These are phyloP conservation scores for Corinectria fuckeliana DNA, from an alignment of 2,329 filamentous ascomycete genomes.

Conservation along the genomic window DNA sequence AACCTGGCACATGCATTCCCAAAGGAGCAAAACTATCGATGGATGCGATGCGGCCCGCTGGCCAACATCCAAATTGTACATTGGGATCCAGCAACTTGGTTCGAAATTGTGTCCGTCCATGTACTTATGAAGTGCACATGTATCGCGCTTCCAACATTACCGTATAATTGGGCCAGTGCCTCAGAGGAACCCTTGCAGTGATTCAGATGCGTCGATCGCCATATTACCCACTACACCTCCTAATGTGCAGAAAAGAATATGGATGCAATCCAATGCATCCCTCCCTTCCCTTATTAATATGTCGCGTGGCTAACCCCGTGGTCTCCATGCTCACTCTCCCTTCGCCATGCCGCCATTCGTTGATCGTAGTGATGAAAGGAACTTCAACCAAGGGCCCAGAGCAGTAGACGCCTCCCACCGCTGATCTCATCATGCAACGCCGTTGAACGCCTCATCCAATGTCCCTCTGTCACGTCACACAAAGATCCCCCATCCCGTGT, in stretches of 20 bases:
- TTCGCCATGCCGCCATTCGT: too few species aligned
- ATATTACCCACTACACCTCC: background rate
- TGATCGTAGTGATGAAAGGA: too few species aligned
- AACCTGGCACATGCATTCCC: background rate
- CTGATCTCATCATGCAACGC: background rate
- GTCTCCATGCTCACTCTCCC: background rate
- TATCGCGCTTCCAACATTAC: too few species aligned
- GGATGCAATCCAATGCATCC: background rate
- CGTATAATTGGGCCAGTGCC: background rate
- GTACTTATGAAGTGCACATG: background rate
- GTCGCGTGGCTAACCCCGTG: background rate
- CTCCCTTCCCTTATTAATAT: background rate
- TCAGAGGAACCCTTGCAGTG: background rate
- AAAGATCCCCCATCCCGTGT: background rate
- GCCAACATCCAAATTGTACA: background rate
- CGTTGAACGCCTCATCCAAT: background rate
- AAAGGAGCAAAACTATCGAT: background rate
- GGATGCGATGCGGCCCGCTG: background rate
- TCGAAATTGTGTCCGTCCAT: background rate
- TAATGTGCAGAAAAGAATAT: background rate
- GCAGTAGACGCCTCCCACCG: too few species aligned
- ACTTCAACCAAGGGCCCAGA: too few species aligned
- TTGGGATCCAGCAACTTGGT: too few species aligned
- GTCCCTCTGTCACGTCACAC: background rate
- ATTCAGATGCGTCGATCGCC: background rate